Conservation (phyloP, 306 rosid genomes). For the Senna siamea region DNA sequence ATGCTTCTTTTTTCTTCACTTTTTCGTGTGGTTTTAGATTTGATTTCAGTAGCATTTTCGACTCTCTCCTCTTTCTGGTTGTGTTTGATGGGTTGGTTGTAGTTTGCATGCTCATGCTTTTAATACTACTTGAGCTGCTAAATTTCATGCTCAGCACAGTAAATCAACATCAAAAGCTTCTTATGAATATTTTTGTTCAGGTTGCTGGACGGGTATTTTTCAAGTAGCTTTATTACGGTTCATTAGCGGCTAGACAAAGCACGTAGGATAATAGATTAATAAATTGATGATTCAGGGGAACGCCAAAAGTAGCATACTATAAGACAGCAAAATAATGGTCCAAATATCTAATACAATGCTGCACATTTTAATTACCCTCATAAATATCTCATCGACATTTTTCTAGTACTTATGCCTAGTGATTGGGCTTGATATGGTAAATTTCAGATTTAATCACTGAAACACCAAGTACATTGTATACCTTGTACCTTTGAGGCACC, state of each 20-base stretch:
- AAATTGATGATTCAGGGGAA: slow-evolving; percentile 9
- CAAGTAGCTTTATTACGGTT: slow-evolving; percentile 13
- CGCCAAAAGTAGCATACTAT: background rate
- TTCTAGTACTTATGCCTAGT: slow-evolving; percentile 5
- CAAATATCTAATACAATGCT: background rate
- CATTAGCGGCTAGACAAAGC: background rate
- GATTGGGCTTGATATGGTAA: background rate
- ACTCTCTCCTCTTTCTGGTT: slow-evolving; percentile 5
- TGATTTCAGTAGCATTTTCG: slow-evolving; percentile 34
- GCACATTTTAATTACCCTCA: slow-evolving; percentile 21
- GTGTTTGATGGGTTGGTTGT: slow-evolving; percentile 28
- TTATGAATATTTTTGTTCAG: background rate
- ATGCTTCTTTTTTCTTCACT: slow-evolving; percentile 7
- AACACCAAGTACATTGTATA: background rate
- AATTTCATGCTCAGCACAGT: background rate
- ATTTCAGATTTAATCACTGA: background rate
- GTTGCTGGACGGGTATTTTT: background rate
- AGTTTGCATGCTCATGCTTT: slow-evolving; percentile 5
- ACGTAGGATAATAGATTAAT: background rate
- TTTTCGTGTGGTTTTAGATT: slow-evolving; percentile 9
- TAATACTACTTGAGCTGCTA: background rate
- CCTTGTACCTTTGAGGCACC: background rate
- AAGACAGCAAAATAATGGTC: background rate
- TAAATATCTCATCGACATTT: slow-evolving; percentile 16
- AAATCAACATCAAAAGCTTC: slow-evolving; percentile 6